Evolutionary conservation across 495 filamentous ascomycete genomes (phyloP).

Genomic region (Aspergillus incahuasiensis): DNA sequence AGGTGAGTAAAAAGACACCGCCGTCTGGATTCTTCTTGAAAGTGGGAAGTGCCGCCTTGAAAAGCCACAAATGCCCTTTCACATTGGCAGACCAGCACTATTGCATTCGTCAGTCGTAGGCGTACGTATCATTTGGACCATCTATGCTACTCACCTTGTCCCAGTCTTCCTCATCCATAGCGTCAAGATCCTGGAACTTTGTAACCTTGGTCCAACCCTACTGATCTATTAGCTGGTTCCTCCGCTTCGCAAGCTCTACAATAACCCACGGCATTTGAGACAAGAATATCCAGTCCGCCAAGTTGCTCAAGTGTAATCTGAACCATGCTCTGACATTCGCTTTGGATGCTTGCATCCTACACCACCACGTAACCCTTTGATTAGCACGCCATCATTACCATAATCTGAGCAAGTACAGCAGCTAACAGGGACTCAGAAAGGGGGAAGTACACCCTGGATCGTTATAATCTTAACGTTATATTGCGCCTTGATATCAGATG

Average conservation of each 20-base stretch:
- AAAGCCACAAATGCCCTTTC: slow-evolving; percentile 58
- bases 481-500: slow-evolving; percentile 44
- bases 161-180: slow-evolving; percentile 63
- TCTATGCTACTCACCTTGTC: slow-evolving; percentile 48
- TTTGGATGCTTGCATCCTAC: slow-evolving; percentile 55
- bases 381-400: not conserved
- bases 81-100: slow-evolving; percentile 67
- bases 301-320: slow-evolving; percentile 52
- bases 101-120: not conserved
- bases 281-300: slow-evolving; percentile 64
- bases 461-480: slow-evolving; percentile 51
- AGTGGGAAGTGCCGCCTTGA: slow-evolving; percentile 57
- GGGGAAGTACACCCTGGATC: slow-evolving; percentile 52
- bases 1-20: slow-evolving; percentile 64
- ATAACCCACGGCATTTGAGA: slow-evolving; percentile 63
- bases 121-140: not conserved
- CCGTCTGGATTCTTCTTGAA: slow-evolving; percentile 68
- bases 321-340: slow-evolving; percentile 51
- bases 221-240: not conserved
- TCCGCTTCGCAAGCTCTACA: not conserved
- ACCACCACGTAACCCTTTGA: not conserved
- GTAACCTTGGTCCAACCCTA: slow-evolving; percentile 67
- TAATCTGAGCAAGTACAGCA: not conserved
- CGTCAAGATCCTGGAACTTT: slow-evolving; percentile 58
- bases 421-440: not conserved